Percentiles rank a stretch among this genome's conserved stretches.
phyloP scores from a whole-genome alignment of 306 rosid species.

The Luffa aegyptiaca region DNA sequence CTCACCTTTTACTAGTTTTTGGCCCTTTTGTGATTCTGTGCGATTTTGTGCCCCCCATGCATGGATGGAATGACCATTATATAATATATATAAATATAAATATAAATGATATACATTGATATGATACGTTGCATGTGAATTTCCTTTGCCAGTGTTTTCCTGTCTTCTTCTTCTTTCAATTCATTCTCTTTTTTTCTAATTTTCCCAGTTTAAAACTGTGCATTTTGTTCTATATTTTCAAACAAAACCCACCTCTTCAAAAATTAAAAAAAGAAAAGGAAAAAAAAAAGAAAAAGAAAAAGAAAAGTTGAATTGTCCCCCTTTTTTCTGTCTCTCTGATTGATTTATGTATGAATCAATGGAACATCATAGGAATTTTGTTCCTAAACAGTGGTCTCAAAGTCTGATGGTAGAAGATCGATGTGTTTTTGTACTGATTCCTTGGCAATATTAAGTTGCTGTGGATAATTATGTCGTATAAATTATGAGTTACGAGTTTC shows the following conservation, averaged over 20 bases:
- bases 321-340: background rate
- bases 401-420: background rate
- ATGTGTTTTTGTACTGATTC: background rate
- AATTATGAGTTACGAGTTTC: background rate
- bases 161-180: background rate
- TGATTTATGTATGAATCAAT: background rate
- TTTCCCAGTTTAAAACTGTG: background rate
- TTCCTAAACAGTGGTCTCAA: background rate
- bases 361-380: slow-evolving; percentile 1
- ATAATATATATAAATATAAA: background rate
- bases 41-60: slow-evolving; percentile 44
- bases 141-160: background rate
- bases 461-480: background rate
- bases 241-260: background rate
- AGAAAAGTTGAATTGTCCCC: background rate
- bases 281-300: background rate
- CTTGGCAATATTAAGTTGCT: background rate
- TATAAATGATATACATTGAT: background rate
- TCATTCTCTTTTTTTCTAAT: background rate
- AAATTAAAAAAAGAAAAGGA: background rate
- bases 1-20: slow-evolving; percentile 31
- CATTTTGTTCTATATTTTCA: background rate
- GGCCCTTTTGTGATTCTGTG: slow-evolving; percentile 32
- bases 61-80: background rate
- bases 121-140: background rate